A percentile compares a stretch with the other conserved stretches of the same genome.
phyloP scores from a whole-genome alignment of 139 green algal genomes.

The Chlorella sp. region DNA sequence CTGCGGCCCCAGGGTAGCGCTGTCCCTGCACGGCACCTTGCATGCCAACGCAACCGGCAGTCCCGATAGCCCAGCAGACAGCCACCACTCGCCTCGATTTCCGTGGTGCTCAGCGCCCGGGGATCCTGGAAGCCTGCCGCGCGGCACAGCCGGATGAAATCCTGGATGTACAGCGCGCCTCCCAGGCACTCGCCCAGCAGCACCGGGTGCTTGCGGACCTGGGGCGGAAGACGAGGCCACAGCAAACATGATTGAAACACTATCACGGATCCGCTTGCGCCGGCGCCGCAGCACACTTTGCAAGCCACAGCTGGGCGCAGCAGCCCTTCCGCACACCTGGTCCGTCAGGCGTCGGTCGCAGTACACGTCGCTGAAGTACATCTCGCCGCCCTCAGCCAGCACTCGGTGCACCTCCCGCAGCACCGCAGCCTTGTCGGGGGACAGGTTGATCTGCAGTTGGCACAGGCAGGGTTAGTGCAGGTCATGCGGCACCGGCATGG shows the following conservation, averaged over 20 bases:
- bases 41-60: too few relatives aligned
- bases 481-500: too few relatives aligned
- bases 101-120: slow-evolving; percentile 60
- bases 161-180: slow-evolving; percentile 92
- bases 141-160: slow-evolving; percentile 85
- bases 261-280: background rate
- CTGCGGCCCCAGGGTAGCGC: too few relatives aligned
- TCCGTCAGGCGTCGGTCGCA: slow-evolving; percentile 79
- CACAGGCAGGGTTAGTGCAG: too few relatives aligned
- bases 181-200: slow-evolving; percentile 94
- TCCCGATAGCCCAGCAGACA: too few relatives aligned
- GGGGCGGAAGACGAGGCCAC: background rate
- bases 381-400: slow-evolving; percentile 91
- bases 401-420: slow-evolving; percentile 70
- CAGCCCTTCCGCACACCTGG: background rate
- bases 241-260: background rate
- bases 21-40: too few relatives aligned
- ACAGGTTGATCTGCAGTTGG: slow-evolving; percentile 80
- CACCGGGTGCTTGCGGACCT: slow-evolving; percentile 37
- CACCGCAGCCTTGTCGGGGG: slow-evolving; percentile 82
- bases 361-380: slow-evolving; percentile 91
- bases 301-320: background rate
- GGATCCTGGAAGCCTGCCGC: slow-evolving; percentile 89
- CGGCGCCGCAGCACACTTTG: too few relatives aligned
- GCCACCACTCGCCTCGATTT: slow-evolving; percentile 60